Conservation (phyloP, 2,329 filamentous ascomycete genomes). For the Colletotrichum spaethianum region DNA sequence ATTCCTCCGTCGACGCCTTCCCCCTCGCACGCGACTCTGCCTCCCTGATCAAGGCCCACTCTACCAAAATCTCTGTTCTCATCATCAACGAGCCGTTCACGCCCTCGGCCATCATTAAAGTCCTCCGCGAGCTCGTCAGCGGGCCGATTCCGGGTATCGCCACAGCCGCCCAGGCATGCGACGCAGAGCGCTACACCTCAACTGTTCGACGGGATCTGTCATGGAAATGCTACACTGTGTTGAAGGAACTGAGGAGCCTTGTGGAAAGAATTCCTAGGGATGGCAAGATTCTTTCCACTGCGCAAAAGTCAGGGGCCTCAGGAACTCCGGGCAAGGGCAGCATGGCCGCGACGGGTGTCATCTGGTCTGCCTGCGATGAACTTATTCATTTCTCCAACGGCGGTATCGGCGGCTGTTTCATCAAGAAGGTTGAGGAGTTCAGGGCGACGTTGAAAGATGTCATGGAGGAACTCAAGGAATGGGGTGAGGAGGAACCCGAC, state of each 20-base stretch:
- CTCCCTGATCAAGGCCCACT: slow-evolving; percentile 82
- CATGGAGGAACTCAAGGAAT: slow-evolving; percentile 88
- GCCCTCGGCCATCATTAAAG: slow-evolving; percentile 78
- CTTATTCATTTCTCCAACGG: slow-evolving; percentile 74
- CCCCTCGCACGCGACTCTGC: slow-evolving; percentile 80
- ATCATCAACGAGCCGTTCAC: slow-evolving; percentile 91
- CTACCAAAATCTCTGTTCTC: slow-evolving; percentile 89
- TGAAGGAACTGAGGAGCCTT: slow-evolving; percentile 75
- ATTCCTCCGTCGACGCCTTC: slow-evolving; percentile 69
- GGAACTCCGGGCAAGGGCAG: slow-evolving; percentile 62
- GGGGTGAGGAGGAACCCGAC: slow-evolving; percentile 81
- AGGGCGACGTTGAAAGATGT: slow-evolving; percentile 84
- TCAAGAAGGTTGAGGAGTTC: slow-evolving; percentile 81
- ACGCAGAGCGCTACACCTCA: slow-evolving; percentile 72
- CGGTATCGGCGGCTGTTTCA: slow-evolving; percentile 79
- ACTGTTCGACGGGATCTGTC: slow-evolving; percentile 76
- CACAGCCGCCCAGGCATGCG: slow-evolving; percentile 77
- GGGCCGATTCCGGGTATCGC: slow-evolving; percentile 83
- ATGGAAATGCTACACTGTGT: slow-evolving; percentile 68
- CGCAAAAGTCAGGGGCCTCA: slow-evolving; percentile 60
- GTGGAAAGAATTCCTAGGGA: slow-evolving; percentile 72
- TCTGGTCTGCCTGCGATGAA: slow-evolving; percentile 89
- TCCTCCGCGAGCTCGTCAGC: slow-evolving; percentile 80
- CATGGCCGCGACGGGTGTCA: slow-evolving; percentile 78
- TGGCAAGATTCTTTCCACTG: slow-evolving; percentile 65